These are phyloP conservation scores for Pontederia crassipes DNA, from an alignment of 176 grass and related monocot species.

Conservation along the genomic window DNA sequence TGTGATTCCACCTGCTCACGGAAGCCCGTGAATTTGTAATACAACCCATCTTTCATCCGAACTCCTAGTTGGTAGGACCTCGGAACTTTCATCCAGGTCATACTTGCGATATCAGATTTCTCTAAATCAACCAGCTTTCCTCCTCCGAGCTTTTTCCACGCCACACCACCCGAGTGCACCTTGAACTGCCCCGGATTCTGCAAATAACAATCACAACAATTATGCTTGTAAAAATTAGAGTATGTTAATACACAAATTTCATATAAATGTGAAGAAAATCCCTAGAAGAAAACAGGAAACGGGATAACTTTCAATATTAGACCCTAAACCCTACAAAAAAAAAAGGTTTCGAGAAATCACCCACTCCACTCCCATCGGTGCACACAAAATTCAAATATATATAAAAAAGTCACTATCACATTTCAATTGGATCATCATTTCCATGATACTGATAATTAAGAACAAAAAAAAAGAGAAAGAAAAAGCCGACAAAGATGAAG, in stretches of 20 bases:
- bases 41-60: constrained; percentile 13
- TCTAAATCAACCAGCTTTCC: constrained; percentile 6
- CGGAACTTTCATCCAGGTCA: constrained; percentile 22
- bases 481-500: background rate
- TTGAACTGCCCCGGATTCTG: constrained; percentile 17
- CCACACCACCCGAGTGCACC: constrained; percentile 11
- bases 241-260: background rate
- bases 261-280: background rate
- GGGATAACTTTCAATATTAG: background rate
- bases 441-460: background rate
- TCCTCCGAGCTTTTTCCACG: constrained; percentile 19
- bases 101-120: constrained; percentile 9
- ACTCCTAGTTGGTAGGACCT: constrained; percentile 12
- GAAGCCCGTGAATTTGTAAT: constrained; percentile 22
- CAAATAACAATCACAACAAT: background rate
- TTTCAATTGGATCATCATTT: too few species aligned
- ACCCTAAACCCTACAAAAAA: background rate
- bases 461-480: background rate
- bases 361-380: background rate
- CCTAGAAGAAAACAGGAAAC: background rate
- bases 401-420: background rate
- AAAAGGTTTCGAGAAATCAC: background rate
- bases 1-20: constrained; percentile 11
- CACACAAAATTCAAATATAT: background rate
- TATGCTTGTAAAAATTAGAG: too few species aligned